Base-by-base conservation (phyloP, 176 grass and related monocot genomes). In the Triticum urartu region DNA sequence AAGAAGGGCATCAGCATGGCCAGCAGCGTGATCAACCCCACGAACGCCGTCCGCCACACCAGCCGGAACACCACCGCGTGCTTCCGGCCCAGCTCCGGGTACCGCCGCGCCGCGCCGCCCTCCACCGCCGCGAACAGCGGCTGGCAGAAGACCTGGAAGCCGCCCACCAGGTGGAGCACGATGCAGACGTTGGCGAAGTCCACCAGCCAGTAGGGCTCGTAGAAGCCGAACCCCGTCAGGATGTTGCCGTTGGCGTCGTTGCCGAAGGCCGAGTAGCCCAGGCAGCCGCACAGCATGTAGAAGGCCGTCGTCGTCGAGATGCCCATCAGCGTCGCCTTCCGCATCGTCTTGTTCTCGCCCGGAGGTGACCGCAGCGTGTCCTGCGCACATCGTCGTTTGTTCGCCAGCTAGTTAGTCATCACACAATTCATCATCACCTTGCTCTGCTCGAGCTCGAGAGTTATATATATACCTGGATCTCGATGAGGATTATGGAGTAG, bases 151-250 rank as follows among this genome's bases (percentile, higher is more conserved):
- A 98, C 88, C 89, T 93, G 91, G 84, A 92, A 94, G 0, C 90
- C 88, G 36, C 93, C 93, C n/a, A 95, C 86, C 72, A 98, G 89
- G 80, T 98, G 95, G 18, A 93, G 68, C 4, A 98, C 91, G 77
- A 95, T 95, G 91, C 91, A 95, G 10, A 76, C 81, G 81, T 98
- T 95, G 24, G 91, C 93, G 5, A 98, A 13, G 87, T 91, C 89
- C 9, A 98, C 88, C 28, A 98, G 82, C 95, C 95, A 98, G 90
- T 85, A 91, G 10, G 95, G 95, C 64, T 98, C 95, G 48, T 93
- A 90, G 82, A 93, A 95, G 40, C 95, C 93, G 81, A 98, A 98
- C 0, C 95, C 95, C 0, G 92, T 98, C 28, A 98, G 95, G 64
- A 95, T 95, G 89, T 98, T 94, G 75, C 95, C 95, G 0, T 82